Base-by-base conservation (phyloP, 78 protist species). In the Dictyostelium citrinum region DNA sequence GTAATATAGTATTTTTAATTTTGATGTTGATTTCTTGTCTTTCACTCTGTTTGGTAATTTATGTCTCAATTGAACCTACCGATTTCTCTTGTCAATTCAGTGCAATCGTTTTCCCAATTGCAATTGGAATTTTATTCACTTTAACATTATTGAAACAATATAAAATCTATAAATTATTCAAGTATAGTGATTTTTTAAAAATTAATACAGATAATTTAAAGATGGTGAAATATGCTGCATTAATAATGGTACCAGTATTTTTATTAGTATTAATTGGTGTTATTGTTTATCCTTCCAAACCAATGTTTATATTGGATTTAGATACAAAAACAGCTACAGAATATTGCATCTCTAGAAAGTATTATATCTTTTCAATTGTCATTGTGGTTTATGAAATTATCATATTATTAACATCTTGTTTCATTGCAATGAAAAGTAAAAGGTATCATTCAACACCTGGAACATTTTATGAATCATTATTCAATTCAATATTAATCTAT, bases 381-480 rank as follows among this genome's bases (percentile, higher is more conserved):
- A 37, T 39, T 7, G 16, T 41, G 2, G 10, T 77, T 1, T 86
- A 86, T 31, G 51, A 61, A 16, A 16, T 45, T 24, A 16, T 68
- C 1, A 71, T 84, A 3, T n/a, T 86, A 22, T 20, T 86, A 16
- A 41, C 64, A 58, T 82, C 83, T 17, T 86, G 92, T 61, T 61
- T 75, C 31, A 55, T 86, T 11, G 58, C 64, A 27, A 68, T 86
- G 5, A 80, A 75, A 8, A 75, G 80, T 61, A 43, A 49, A 43
- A 75, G 46, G 20, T 86, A 55, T 20, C 80, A 70, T 41, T 75
- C 74, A 37, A 45, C 70, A 16, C 92, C 92, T 41, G 92, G 92
- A 22, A 86, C 92, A 14, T 86, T 86, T 64, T 58, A 86, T 31
- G 92, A 86, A 86, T 74, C 90, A 5, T 24, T 39, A 17, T 83